phyloP scores from a whole-genome alignment of 1,284 basidiomycete genomes.

The Papiliotrema nemorosa region DNA sequence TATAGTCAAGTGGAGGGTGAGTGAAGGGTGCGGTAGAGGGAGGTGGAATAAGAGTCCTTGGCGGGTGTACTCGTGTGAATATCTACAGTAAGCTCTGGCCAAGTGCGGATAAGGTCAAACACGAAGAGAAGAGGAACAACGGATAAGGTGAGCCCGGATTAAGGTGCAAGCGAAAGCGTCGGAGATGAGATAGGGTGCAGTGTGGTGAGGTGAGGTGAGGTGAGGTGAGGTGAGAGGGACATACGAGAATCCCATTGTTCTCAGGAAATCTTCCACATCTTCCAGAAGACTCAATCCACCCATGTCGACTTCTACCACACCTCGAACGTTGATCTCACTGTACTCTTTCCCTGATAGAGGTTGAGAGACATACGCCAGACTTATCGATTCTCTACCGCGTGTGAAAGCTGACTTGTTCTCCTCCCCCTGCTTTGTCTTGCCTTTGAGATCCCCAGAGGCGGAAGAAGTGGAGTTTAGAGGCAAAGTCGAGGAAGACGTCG shows the following conservation, averaged over 20 bases:
- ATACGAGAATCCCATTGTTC: slow-evolving; percentile 36
- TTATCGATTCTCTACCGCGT: slow-evolving; percentile 7
- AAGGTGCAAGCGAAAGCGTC: neutral
- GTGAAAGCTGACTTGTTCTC: slow-evolving; percentile 2
- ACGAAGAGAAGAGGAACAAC: neutral
- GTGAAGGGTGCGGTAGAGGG: slow-evolving; percentile 24
- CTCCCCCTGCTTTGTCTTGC: neutral
- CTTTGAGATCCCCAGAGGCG: no score
- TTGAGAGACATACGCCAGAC: slow-evolving; percentile 28
- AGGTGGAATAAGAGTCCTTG: slow-evolving; percentile 37
- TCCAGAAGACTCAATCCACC: slow-evolving; percentile 14
- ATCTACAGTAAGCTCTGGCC: slow-evolving; percentile 14
- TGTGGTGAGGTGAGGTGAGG: neutral
- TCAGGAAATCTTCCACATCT: slow-evolving; percentile 37
- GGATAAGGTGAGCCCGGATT: neutral
- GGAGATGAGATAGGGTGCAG: neutral
- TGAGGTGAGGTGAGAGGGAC: slow-evolving; percentile 10
- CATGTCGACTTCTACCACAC: slow-evolving; percentile 31
- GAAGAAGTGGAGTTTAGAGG: no score
- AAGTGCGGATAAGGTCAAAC: neutral
- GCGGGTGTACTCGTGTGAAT: slow-evolving; percentile 32
- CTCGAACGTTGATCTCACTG: slow-evolving; percentile 32
- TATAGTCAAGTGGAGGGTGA: slow-evolving; percentile 34
- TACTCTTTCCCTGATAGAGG: slow-evolving; percentile 37
- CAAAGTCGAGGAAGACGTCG: no score